Evolutionary conservation across 2,329 filamentous ascomycete species (phyloP).

Genomic region (Pseudogymnoascus sp.): DNA sequence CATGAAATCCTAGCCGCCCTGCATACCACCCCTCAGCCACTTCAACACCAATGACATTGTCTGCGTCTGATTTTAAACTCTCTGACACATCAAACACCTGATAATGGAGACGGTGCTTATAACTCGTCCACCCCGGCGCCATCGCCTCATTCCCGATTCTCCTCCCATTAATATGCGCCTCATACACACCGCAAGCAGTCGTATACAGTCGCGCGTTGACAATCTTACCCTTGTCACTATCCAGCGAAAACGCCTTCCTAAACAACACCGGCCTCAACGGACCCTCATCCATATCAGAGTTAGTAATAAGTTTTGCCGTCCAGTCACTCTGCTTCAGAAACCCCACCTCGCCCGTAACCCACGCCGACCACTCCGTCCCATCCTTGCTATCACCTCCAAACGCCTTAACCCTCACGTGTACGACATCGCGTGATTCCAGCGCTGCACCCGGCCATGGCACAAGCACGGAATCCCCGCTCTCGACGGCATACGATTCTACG

Average conservation of each 20-base stretch:
- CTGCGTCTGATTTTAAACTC: slow-evolving; percentile 14
- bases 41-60: slow-evolving; percentile 35
- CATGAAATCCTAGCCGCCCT: slow-evolving; percentile 30
- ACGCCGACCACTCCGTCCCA: neutral
- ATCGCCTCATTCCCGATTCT: slow-evolving; percentile 22
- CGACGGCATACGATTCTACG: neutral
- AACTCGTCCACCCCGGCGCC: slow-evolving; percentile 33
- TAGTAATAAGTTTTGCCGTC: slow-evolving; percentile 10
- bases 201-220: slow-evolving; percentile 26
- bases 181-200: slow-evolving; percentile 28
- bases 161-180: slow-evolving; percentile 28
- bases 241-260: slow-evolving; percentile 22
- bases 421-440: slow-evolving; percentile 18
- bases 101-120: slow-evolving; percentile 10
- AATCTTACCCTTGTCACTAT: neutral
- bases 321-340: slow-evolving; percentile 3
- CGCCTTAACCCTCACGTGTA: neutral
- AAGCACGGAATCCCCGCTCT: slow-evolving; percentile 26
- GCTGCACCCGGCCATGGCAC: slow-evolving; percentile 35
- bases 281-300: slow-evolving; percentile 10
- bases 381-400: neutral
- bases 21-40: slow-evolving; percentile 45
- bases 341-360: neutral
- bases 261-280: slow-evolving; percentile 27
- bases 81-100: slow-evolving; percentile 13